phyloP scores from a whole-genome alignment of 768 basidiomycete species.

The Suillus discolor region DNA sequence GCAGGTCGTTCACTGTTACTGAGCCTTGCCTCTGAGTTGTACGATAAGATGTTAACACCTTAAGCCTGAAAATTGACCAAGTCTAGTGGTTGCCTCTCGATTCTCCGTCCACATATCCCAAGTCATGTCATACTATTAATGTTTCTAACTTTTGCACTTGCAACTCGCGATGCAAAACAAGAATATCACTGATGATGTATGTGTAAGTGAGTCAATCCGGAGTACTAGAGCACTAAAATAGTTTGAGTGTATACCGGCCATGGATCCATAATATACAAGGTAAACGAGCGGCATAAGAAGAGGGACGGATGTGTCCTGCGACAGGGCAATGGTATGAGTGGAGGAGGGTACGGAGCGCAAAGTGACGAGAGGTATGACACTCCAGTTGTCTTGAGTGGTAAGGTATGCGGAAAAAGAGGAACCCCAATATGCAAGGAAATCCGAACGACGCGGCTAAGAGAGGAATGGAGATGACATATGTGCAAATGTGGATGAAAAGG shows the following conservation, averaged over 20 bases:
- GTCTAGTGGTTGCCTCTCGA: background rate
- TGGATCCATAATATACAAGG: slow-evolving; percentile 12
- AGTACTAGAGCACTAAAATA: slow-evolving; percentile 10
- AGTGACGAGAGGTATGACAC: slow-evolving; percentile 1
- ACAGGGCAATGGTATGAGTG: slow-evolving; percentile 1
- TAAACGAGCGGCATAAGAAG: slow-evolving; percentile 14
- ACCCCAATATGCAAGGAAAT: slow-evolving; percentile 6
- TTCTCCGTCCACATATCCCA: background rate
- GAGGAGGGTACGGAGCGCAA: background rate
- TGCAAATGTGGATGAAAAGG: slow-evolving; percentile 26
- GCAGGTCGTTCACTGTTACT: slow-evolving; percentile 18
- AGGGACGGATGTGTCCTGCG: background rate
- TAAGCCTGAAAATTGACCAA: background rate
- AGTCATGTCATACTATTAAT: background rate
- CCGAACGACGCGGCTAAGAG: slow-evolving; percentile 1
- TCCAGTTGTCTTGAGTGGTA: slow-evolving; percentile 4
- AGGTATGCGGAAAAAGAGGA: slow-evolving; percentile 4
- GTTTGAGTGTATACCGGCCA: slow-evolving; percentile 8
- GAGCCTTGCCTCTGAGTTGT: slow-evolving; percentile 2
- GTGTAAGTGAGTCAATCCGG: slow-evolving; percentile 5
- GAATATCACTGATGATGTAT: slow-evolving; percentile 15
- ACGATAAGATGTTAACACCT: background rate
- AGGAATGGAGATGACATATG: slow-evolving; percentile 15
- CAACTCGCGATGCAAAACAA: background rate
- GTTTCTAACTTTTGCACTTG: background rate